phyloP scores from a whole-genome alignment of 768 basidiomycete species.

The Fistulinella prunicolor region DNA sequence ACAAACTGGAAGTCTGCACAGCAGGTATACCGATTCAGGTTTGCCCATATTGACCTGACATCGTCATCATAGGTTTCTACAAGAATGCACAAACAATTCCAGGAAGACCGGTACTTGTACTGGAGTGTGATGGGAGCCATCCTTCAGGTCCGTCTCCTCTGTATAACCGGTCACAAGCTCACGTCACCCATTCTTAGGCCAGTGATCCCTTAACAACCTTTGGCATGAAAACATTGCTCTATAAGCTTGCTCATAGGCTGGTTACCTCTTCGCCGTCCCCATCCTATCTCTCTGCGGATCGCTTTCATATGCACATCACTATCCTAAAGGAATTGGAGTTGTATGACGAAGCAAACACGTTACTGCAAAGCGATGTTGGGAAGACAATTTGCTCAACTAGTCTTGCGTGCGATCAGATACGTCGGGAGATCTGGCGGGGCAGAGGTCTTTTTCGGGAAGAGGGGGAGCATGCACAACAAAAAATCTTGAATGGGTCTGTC shows the following conservation, averaged over 20 bases:
- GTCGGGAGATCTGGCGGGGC: slow-evolving; percentile 65
- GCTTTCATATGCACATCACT: slow-evolving; percentile 72
- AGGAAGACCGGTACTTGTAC: slow-evolving; percentile 75
- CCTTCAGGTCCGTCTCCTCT: slow-evolving; percentile 57
- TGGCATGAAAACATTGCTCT: slow-evolving; percentile 63
- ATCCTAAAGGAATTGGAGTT: slow-evolving; percentile 68
- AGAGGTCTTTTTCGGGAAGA: slow-evolving; percentile 61
- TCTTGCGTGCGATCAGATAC: slow-evolving; percentile 69
- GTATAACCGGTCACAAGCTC: slow-evolving; percentile 6
- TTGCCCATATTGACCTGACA: slow-evolving; percentile 3
- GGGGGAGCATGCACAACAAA: slow-evolving; percentile 54
- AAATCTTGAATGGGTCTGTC: slow-evolving; percentile 59
- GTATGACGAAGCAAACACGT: slow-evolving; percentile 65
- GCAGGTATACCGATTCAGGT: slow-evolving; percentile 46
- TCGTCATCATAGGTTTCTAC: slow-evolving; percentile 57
- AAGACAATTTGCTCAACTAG: slow-evolving; percentile 65
- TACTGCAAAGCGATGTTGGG: slow-evolving; percentile 69
- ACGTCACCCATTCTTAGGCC: slow-evolving; percentile 46
- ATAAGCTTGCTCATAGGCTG: slow-evolving; percentile 75
- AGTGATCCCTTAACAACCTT: slow-evolving; percentile 61
- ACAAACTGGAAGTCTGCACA: slow-evolving; percentile 86
- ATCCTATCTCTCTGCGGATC: slow-evolving; percentile 64
- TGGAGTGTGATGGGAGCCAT: slow-evolving; percentile 81
- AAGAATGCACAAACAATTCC: slow-evolving; percentile 81
- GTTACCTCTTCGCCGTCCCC: slow-evolving; percentile 61